These are phyloP conservation scores for Suillus americanus DNA, from an alignment of 768 basidiomycete species.

Conservation along the genomic window DNA sequence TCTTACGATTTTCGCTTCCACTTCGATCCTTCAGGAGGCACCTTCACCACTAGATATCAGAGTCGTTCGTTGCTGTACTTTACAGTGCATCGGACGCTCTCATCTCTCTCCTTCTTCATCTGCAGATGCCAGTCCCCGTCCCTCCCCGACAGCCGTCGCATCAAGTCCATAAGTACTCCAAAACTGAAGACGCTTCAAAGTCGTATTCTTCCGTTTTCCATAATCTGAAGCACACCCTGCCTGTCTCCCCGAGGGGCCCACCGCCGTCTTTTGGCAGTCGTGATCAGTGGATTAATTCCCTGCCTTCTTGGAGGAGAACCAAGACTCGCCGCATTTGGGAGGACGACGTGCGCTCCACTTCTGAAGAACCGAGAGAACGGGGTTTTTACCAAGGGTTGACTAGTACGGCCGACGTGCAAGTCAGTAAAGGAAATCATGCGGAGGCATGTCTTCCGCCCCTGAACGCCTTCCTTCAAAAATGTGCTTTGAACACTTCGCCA, in stretches of 20 bases:
- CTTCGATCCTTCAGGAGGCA: constrained; percentile 41
- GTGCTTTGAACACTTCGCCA: constrained; percentile 8
- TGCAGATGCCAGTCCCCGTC: constrained; percentile 89
- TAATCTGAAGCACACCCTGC: constrained; percentile 56
- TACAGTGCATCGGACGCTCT: constrained; percentile 44
- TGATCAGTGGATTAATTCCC: constrained; percentile 72
- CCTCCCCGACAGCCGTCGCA: constrained; percentile 61
- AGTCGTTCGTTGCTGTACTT: constrained; percentile 38
- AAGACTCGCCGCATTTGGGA: constrained; percentile 70
- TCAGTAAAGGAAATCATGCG: constrained; percentile 85
- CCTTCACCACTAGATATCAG: constrained; percentile 40
- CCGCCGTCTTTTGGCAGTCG: constrained; percentile 65
- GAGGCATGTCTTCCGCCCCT: constrained; percentile 85
- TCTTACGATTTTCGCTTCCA: constrained; percentile 57
- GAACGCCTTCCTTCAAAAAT: constrained; percentile 24
- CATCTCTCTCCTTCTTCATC: constrained; percentile 38
- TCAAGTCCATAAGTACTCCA: constrained; percentile 60
- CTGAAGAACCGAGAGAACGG: constrained; percentile 37
- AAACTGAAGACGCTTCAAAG: constrained; percentile 39
- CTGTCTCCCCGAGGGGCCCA: constrained; percentile 57
- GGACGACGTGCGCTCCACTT: constrained; percentile 37
- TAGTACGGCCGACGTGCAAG: constrained; percentile 72
- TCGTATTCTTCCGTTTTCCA: constrained; percentile 47
- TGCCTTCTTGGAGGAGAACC: constrained; percentile 70
- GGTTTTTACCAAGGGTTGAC: constrained; percentile 76